Conservation (phyloP, 345 rosid species). For the Salix suchowensis region DNA sequence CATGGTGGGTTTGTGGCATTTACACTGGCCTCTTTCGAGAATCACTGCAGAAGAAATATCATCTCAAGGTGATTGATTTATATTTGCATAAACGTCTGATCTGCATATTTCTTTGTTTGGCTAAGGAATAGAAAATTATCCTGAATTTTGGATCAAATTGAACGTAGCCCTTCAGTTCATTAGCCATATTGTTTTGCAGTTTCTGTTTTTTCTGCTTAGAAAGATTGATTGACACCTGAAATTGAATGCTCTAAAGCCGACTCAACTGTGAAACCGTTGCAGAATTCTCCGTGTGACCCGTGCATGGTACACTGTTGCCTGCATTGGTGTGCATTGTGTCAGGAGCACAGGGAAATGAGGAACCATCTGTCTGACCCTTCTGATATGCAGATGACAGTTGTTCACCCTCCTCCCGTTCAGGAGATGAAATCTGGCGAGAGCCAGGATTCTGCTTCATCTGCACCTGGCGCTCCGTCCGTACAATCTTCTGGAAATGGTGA, state of each 20-base stretch:
- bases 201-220: too few species aligned
- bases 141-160: too few species aligned
- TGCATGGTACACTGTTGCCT: constrained; percentile 79
- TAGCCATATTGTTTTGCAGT: too few species aligned
- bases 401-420: constrained; percentile 77
- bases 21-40: constrained; percentile 74
- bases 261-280: constrained; percentile 5
- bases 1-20: constrained; percentile 92
- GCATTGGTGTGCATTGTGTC: constrained; percentile 93
- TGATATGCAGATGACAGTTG: constrained; percentile 34
- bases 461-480: constrained; percentile 8
- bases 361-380: constrained; percentile 60
- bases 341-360: constrained; percentile 89
- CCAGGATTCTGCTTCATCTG: constrained; percentile 17
- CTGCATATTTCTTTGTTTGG: too few species aligned
- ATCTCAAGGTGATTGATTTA: constrained; percentile 56
- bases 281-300: constrained; percentile 83
- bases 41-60: constrained; percentile 76
- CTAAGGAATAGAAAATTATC: too few species aligned
- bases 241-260: not conserved
- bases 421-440: constrained; percentile 53
- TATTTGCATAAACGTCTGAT: too few species aligned
- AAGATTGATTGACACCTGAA: too few species aligned
- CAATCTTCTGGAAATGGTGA: constrained; percentile 39
- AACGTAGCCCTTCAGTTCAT: too few species aligned